A percentile compares a stretch with the other conserved stretches of the same genome.
Evolutionary conservation across 306 rosid species (phyloP).

Genomic region (Corylus heterophylla): DNA sequence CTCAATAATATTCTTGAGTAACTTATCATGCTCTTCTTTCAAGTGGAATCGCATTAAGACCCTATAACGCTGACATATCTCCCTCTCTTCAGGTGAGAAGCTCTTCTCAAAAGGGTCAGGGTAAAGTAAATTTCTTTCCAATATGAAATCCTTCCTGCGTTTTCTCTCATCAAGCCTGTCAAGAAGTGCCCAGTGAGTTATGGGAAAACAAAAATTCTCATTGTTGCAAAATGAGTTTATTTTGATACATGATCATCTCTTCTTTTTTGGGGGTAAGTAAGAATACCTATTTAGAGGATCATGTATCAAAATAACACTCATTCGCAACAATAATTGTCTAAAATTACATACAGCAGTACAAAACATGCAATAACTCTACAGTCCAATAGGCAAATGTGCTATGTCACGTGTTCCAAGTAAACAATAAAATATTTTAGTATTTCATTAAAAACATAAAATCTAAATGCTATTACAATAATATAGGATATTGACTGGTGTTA

Average conservation of each 20-base stretch:
- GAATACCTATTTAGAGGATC: no score
- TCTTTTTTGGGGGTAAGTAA: no score
- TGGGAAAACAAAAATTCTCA: neutral
- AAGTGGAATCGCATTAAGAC: slow-evolving; percentile 87
- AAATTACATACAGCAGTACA: neutral
- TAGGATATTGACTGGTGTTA: neutral
- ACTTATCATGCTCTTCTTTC: slow-evolving; percentile 63
- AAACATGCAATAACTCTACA: neutral
- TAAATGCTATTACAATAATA: neutral
- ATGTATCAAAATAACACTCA: no score
- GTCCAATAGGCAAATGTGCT: neutral
- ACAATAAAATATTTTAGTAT: neutral
- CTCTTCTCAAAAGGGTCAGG: slow-evolving; percentile 66
- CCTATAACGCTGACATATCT: slow-evolving; percentile 58
- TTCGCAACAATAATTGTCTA: neutral
- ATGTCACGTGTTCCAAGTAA: neutral
- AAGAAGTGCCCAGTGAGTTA: slow-evolving; percentile 29
- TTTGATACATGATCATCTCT: no score
- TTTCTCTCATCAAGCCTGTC: slow-evolving; percentile 91
- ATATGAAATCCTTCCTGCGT: slow-evolving; percentile 69
- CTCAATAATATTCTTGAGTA: slow-evolving; percentile 61
- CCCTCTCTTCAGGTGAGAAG: slow-evolving; percentile 68
- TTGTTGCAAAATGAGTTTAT: neutral
- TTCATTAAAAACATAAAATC: neutral
- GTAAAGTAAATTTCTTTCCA: slow-evolving; percentile 77